Evolutionary conservation across 2,329 filamentous ascomycete genomes (phyloP), one percentile per base, ranked within the genome.

Genomic region (Plectosphaerella sp.): DNA sequence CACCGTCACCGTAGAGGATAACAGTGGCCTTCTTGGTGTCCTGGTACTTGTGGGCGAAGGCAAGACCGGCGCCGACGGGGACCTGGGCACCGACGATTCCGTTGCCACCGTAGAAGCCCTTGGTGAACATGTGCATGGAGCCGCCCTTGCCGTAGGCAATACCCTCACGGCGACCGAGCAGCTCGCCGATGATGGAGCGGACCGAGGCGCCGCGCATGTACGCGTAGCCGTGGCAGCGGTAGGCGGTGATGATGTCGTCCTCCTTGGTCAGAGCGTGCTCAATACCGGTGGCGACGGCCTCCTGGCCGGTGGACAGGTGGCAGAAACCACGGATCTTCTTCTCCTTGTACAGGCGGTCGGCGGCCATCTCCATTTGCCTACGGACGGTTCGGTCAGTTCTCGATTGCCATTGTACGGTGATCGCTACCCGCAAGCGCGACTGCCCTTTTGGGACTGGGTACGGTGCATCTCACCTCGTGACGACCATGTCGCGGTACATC

Each of bases 261-360:
- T 87, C 76, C 75, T 90, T 91, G 65, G 85, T 89, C 69, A 99
- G 89, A 61, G 92, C 92, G 72, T 96, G 90, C 78, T 99, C 94
- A 67, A 99, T 97, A 70, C 94, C 94, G 63, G 92, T 87, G 54
- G 94, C 91, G 61, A 99, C 94, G 60, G 94, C 94, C 82, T 99
- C 94, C 77, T 99, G 94, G 58, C 94, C 94, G 54, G 89, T 96
- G 54, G 94, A 97, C 74, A 99, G 77, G 78, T 99, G 94, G 79
- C 94, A 99, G 88, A 99, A 99, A 78, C 94, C 94, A 66, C 94
- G 89, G 66, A 99, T 97, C 84, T 99, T 97, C 88, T 99, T 99
- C 82, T 97, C 94, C 82, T 99, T 99, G 89, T 99, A 99, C 67
- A 99, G 81, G 71, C 93, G 86, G 72, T 99, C 94, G 77, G 94